These are phyloP conservation scores for Dryas alaskensis DNA, from an alignment of 306 rosid genomes.

Conservation along the genomic window DNA sequence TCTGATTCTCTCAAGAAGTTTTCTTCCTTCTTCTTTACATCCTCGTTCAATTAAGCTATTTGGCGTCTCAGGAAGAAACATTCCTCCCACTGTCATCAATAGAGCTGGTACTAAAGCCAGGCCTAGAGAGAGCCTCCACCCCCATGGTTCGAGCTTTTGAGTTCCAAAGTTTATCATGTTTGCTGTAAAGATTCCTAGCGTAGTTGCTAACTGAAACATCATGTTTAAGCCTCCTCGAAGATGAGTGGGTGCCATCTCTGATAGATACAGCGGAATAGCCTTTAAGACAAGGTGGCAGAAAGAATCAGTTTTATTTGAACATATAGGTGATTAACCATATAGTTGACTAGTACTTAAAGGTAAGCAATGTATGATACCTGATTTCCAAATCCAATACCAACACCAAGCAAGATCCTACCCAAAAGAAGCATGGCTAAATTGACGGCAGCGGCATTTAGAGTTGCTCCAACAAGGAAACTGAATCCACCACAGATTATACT, in stretches of 20 bases:
- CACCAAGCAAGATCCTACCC: slow-evolving; percentile 89
- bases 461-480: slow-evolving; percentile 70
- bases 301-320: background rate
- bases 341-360: background rate
- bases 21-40: slow-evolving; percentile 52
- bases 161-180: slow-evolving; percentile 91
- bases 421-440: slow-evolving; percentile 68
- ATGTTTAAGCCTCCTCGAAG: slow-evolving; percentile 87
- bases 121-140: slow-evolving; percentile 90
- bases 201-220: slow-evolving; percentile 95
- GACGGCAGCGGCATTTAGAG: slow-evolving; percentile 61
- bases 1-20: slow-evolving; percentile 59
- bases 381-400: slow-evolving; percentile 94
- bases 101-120: slow-evolving; percentile 74
- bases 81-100: slow-evolving; percentile 76
- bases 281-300: slow-evolving; percentile 28
- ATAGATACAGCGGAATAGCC: slow-evolving; percentile 87
- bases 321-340: background rate
- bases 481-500: slow-evolving; percentile 75
- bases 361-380: slow-evolving; percentile 47
- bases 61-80: slow-evolving; percentile 86
- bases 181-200: slow-evolving; percentile 79
- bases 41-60: slow-evolving; percentile 83
- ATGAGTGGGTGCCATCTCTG: slow-evolving; percentile 96
- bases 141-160: slow-evolving; percentile 72